Conservation (phyloP, 192 early-diverging fungal species). For the Mortierella claussenii region DNA sequence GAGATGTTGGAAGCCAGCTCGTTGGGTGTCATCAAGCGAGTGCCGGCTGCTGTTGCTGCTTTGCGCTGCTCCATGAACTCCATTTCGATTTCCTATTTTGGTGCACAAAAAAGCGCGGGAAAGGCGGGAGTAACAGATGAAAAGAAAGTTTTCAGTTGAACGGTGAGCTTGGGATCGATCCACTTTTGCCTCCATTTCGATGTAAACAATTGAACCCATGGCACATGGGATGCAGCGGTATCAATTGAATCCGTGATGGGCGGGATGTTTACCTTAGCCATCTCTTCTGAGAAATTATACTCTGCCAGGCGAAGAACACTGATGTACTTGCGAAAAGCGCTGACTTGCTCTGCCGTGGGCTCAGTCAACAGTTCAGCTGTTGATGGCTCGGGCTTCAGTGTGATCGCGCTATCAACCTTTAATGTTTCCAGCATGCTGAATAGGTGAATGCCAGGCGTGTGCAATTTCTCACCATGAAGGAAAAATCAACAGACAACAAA, state of each 20-base stretch:
- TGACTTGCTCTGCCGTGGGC: slow-evolving; percentile 59
- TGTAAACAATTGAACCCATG: too few species aligned
- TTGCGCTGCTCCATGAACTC: slow-evolving; percentile 52
- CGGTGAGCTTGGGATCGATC: too few species aligned
- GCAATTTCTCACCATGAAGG: slow-evolving; percentile 13
- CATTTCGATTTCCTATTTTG: slow-evolving; percentile 46
- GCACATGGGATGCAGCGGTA: too few species aligned
- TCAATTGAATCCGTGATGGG: too few species aligned
- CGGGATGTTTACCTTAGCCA: slow-evolving; percentile 62
- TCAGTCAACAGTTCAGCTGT: slow-evolving; percentile 21
- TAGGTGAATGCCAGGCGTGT: background rate
- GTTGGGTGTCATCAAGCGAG: slow-evolving; percentile 31
- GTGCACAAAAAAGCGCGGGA: slow-evolving; percentile 41
- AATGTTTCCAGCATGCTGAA: background rate
- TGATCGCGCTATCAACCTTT: slow-evolving; percentile 64
- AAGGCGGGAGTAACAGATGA: background rate
- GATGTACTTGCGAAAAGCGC: slow-evolving; percentile 68
- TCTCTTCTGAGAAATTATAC: slow-evolving; percentile 68
- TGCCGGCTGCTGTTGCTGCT: slow-evolving; percentile 32
- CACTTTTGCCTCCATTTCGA: too few species aligned
- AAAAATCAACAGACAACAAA: slow-evolving; percentile 2
- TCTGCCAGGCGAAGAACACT: slow-evolving; percentile 60
- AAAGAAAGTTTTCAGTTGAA: background rate
- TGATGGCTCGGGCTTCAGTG: slow-evolving; percentile 50
- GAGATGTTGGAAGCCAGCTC: slow-evolving; percentile 48